Base-by-base conservation (phyloP, 2,329 filamentous ascomycete species). In the Arthroderma sp. region DNA sequence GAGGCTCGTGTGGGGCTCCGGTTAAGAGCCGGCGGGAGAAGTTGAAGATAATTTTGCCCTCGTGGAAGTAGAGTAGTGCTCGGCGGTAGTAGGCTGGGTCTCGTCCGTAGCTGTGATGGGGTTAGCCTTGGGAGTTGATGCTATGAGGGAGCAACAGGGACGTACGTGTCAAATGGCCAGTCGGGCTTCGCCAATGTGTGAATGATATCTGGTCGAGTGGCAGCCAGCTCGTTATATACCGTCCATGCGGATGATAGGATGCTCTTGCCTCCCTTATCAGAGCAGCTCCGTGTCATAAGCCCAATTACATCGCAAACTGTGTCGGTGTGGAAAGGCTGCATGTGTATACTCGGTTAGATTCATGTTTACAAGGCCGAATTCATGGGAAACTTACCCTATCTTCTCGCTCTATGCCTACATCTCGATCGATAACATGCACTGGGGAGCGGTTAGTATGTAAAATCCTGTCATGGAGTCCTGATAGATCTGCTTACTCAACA, bases 21-120 rank as follows among this genome's bases (percentile, higher is more conserved):
- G 75, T 77, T 50, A 80, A 80, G 29, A 62, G 64, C 1, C 77
- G 68, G 2, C 78, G 70, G 0, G 72, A 74, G 50, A 80, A 81
- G 49, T 81, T 76, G 29, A 81, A 68, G 5, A 76, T 59, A 1
- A 81, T 57, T 1, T 75, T 67, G 52, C 80, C 71, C 40, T 77
- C 72, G 53, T 77, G 69, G 57, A 76, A 73, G 15, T 29, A 31
- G 6, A 65, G 50, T 4, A 66, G 53, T 4, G 61, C 61, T 9
- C 74, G 65, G 8, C 59, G 53, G 38, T 55, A 62, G 53, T n/a
- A 43, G 10, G 40, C 7, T 22, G 32, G 32, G n/a, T 34, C n/a
- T 34, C 32, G 32, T n/a, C 32, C 32, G 4, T 39, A 22, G 8
- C 22, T 39, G 37, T 39, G 10, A n/a, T n/a, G n/a, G n/a, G n/a